Base-by-base conservation (phyloP, 805 yeast genomes). In the Kockiozyma suomiensis region DNA sequence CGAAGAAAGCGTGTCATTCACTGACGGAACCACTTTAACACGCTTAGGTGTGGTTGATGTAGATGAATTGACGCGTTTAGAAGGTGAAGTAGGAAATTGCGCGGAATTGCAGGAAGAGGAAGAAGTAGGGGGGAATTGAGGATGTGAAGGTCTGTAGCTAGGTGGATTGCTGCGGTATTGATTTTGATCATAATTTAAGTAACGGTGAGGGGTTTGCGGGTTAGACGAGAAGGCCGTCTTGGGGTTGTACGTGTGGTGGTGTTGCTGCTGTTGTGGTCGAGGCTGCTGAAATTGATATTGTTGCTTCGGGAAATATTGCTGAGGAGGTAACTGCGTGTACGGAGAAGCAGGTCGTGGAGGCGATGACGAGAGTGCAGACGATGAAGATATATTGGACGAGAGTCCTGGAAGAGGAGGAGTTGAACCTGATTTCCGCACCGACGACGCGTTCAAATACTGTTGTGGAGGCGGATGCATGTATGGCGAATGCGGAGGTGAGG, bases 401-500 rank as follows among this genome's bases (percentile, higher is more conserved):
- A 47, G 52, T 30, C 47, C 50, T 30, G 58, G 56, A 17, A 52
- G 52, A 15, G 56, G 53, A 13, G 48, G 35, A 13, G n/a, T 23
- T 13, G 48, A n/a, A n/a, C n/a, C n/a, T 19, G 33, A 19, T 10
- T 4, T 12, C 4, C 28, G n/a, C 15, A 46, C 3, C 37, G 46
- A 15, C 17, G 53, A 35, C 30, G 54, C 49, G 23, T 40, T 17
- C 32, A 26, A 21, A 33, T 28, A 46, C 45, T 54, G 57, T 33
- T 38, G 48, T 23, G 52, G 32, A 37, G 21, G 56, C 35, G 46
- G 19, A 25, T 21, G 5, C 37, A 45, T 28, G 15, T 4, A 48
- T 19, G 50, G 54, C 50, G 60, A 10, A 23, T 32, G 62, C n/a
- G 64, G 64, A 32, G 64, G 61, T 4, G 64, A 60, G 5, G 64